Conservation (phyloP, 148 eudicot species). For the Rhododendron mucronatum region DNA sequence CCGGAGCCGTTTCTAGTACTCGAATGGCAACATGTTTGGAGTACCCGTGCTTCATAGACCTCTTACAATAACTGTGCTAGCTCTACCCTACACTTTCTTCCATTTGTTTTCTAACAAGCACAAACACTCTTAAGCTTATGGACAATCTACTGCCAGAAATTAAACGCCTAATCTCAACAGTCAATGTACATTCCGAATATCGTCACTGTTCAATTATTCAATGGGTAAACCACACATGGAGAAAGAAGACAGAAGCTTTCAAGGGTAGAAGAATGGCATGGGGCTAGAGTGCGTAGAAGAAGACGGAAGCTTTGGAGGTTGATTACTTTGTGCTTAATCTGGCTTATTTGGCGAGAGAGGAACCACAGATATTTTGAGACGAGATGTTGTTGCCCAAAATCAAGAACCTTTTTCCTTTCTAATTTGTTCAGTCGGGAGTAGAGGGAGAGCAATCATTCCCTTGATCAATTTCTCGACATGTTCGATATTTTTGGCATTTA, state of each 20-base stretch:
- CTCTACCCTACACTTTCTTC: background rate
- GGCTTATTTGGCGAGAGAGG: background rate
- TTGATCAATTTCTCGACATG: background rate
- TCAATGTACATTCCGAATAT: background rate
- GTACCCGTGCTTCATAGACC: too few species aligned
- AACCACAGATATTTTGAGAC: background rate
- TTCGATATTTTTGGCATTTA: background rate
- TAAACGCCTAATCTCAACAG: background rate
- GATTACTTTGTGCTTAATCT: background rate
- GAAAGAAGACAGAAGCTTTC: background rate
- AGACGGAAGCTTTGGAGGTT: background rate
- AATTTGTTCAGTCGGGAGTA: background rate
- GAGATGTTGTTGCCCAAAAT: background rate
- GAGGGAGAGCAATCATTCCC: background rate
- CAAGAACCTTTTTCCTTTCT: background rate
- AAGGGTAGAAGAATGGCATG: background rate
- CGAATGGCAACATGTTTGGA: too few species aligned
- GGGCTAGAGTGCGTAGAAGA: background rate
- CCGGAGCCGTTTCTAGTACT: too few species aligned
- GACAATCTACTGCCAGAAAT: background rate
- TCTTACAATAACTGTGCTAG: background rate
- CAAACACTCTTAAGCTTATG: background rate
- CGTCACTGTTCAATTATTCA: background rate
- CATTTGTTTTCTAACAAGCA: background rate
- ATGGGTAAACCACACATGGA: background rate